Evolutionary conservation across 2,329 filamentous ascomycete genomes (phyloP).

Genomic region (Cryphonectria carpinicola): DNA sequence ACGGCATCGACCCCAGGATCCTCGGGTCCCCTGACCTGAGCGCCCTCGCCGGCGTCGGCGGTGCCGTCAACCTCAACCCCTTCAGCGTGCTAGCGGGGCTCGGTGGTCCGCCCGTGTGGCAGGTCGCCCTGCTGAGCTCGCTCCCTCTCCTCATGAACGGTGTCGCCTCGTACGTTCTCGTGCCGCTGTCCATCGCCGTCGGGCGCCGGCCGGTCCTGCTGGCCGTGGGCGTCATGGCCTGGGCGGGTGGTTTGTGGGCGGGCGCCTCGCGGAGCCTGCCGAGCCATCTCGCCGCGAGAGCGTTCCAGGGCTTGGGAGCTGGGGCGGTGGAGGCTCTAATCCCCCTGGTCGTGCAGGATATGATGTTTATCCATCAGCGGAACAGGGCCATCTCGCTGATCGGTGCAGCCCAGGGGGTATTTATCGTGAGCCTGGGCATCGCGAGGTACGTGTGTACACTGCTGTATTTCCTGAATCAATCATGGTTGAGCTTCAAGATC

Average conservation of each 20-base stretch:
- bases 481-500: background rate
- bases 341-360: constrained; percentile 40
- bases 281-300: constrained; percentile 37
- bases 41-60: constrained; percentile 22
- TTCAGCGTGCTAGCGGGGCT: constrained; percentile 34
- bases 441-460: constrained; percentile 18
- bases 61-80: constrained; percentile 36
- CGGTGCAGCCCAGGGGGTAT: constrained; percentile 33
- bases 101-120: constrained; percentile 36
- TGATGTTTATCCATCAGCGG: constrained; percentile 41
- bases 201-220: constrained; percentile 39
- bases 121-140: constrained; percentile 37
- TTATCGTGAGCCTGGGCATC: constrained; percentile 38
- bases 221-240: constrained; percentile 35
- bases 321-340: constrained; percentile 40
- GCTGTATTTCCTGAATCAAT: background rate
- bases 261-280: constrained; percentile 34
- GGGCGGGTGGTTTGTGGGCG: constrained; percentile 39
- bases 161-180: constrained; percentile 37
- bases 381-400: constrained; percentile 34
- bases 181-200: constrained; percentile 38
- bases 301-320: constrained; percentile 38
- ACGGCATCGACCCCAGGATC: constrained; percentile 38
- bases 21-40: constrained; percentile 35
- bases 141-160: constrained; percentile 40